Conservation (phyloP, 495 filamentous ascomycete species). For the Penicillium steckii region DNA sequence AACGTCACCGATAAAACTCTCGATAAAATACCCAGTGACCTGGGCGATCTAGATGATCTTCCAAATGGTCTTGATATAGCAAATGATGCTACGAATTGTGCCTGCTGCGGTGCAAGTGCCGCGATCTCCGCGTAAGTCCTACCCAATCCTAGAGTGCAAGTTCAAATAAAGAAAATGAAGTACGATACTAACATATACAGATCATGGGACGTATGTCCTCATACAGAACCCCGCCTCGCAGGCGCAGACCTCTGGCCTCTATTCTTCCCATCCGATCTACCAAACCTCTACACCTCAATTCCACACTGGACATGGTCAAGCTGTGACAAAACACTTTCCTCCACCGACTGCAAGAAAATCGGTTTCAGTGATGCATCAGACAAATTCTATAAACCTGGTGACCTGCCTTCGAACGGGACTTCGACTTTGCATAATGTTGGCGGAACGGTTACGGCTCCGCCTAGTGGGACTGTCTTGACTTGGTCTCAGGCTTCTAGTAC, state of each 20-base stretch:
- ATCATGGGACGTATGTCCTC: constrained; percentile 26
- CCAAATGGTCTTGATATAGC: constrained; percentile 19
- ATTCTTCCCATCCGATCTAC: constrained; percentile 24
- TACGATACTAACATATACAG: constrained; percentile 6
- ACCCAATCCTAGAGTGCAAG: not conserved
- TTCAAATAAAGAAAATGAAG: too few relatives aligned
- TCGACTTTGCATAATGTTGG: constrained; percentile 22
- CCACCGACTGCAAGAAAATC: constrained; percentile 10
- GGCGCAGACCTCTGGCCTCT: constrained; percentile 28
- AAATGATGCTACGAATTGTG: constrained; percentile 19
- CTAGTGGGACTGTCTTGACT: constrained; percentile 24
- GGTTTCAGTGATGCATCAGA: constrained; percentile 18
- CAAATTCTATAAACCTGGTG: constrained; percentile 27
- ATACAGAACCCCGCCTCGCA: constrained; percentile 24
- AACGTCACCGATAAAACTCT: constrained; percentile 19
- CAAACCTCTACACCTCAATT: constrained; percentile 25
- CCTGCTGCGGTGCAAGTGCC: constrained; percentile 30
- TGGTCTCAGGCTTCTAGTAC: constrained; percentile 27
- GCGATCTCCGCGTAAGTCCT: constrained; percentile 27
- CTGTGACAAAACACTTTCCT: constrained; percentile 20
- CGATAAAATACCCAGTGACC: constrained; percentile 1
- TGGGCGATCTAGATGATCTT: constrained; percentile 14
- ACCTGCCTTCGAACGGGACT: constrained; percentile 22
- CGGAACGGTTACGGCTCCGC: constrained; percentile 21
- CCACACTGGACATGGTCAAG: constrained; percentile 22